Base-by-base conservation (phyloP, 1,139 yeast genomes). In the Pichia sp. region DNA sequence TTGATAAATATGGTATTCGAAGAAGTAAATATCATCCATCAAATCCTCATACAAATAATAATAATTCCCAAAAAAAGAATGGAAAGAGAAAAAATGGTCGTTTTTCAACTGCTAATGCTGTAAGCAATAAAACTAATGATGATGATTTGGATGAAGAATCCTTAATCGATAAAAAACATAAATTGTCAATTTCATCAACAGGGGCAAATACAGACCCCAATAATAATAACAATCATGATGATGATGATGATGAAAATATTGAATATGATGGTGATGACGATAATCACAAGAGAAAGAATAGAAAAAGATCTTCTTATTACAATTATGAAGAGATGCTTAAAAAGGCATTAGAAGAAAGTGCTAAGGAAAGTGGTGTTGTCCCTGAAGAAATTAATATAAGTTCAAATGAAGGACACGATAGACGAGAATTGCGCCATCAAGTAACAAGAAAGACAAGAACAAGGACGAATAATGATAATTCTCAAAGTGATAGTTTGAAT, bases 261-360 rank as follows among this genome's bases (percentile, higher is more conserved):
- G 48, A 37, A 39, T 37, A 32, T 36, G 43, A 37, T 20, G 39
- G 35, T 11, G 41, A 30, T 31, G 45, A 37, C 8, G 37, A 41
- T 11, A 52, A 49, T n/a, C 49, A 45, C 23, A 54, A 51, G 16
- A 51, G 54, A 40, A 53, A 56, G 42, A 56, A 57, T 30, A 49
- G 60, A 35, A 51, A 54, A 10, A 48, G 63, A 38, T 52, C 59
- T 9, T 60, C 77, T 11, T 81, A 77, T 49, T 80, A 80, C 27
- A 76, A 73, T 26, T 82, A 80, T 56, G 87, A 82, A 55, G 81
- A 76, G 52, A 82, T 80, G 57, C 67, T 84, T 45, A 82, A 80
- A 49, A 73, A 82, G 47, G 90, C 87, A 0, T 67, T 83, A 37
- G 78, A 83, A 54, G 90, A 82, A 60, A 78, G 86, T 53, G 86